Conservation (phyloP, 495 filamentous ascomycete genomes). For the Talaromyces liani region DNA sequence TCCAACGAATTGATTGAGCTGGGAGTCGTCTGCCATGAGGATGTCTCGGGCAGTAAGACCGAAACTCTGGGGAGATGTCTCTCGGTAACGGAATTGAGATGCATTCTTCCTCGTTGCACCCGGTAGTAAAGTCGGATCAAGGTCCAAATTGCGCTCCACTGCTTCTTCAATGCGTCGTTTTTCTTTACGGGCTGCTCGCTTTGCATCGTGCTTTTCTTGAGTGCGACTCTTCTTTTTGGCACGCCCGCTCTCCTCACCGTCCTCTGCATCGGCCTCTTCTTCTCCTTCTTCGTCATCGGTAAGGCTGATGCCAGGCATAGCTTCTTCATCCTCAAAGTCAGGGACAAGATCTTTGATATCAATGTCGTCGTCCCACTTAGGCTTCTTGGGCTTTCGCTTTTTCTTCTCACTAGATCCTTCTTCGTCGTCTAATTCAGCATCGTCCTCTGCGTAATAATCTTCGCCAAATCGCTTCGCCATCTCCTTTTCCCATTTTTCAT, state of each 20-base stretch:
- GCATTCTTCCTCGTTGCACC: constrained; percentile 47
- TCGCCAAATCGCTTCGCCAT: constrained; percentile 84
- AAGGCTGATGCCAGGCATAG: constrained; percentile 45
- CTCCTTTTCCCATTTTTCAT: constrained; percentile 78
- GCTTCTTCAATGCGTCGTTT: constrained; percentile 76
- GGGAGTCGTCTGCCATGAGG: constrained; percentile 77
- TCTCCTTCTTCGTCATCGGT: constrained; percentile 46
- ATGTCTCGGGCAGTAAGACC: constrained; percentile 87
- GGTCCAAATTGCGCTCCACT: constrained; percentile 74
- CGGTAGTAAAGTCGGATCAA: constrained; percentile 54
- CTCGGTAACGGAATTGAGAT: constrained; percentile 76
- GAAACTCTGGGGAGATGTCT: constrained; percentile 83
- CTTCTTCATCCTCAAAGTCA: constrained; percentile 65
- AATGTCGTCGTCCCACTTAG: constrained; percentile 93
- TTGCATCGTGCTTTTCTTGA: constrained; percentile 62
- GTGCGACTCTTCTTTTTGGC: constrained; percentile 50
- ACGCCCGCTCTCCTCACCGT: constrained; percentile 21
- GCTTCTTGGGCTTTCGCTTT: constrained; percentile 72
- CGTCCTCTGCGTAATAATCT: constrained; percentile 70
- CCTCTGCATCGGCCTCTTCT: constrained; percentile 39
- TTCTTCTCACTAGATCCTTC: constrained; percentile 37
- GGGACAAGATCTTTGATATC: constrained; percentile 89
- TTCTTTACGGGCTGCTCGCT: constrained; percentile 67
- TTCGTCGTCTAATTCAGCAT: constrained; percentile 25
- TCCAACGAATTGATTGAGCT: constrained; percentile 84